phyloP scores from a whole-genome alignment of 306 rosid species.

The Crotalaria pallida region DNA sequence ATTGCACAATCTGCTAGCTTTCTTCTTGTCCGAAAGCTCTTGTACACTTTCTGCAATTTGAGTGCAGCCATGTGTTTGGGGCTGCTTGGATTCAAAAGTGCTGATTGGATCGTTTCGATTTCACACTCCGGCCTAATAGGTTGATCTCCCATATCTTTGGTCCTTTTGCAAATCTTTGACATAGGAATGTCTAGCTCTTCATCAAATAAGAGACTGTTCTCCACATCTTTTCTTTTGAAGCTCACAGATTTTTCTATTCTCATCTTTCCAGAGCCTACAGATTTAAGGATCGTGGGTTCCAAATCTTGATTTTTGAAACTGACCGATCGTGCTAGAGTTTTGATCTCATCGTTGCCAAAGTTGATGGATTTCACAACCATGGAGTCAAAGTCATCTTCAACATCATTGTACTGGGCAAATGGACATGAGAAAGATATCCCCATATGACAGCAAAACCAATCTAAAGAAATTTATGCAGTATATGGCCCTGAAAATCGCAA shows the following conservation, averaged over 20 bases:
- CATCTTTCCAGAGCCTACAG: constrained; percentile 70
- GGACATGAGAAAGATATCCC: constrained; percentile 79
- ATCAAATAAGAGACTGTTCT: constrained; percentile 35
- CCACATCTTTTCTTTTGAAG: constrained; percentile 51
- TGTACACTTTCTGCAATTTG: constrained; percentile 94
- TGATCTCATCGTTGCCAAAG: constrained; percentile 50
- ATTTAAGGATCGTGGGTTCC: constrained; percentile 57
- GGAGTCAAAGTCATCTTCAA: constrained; percentile 59
- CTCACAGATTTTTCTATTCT: constrained; percentile 68
- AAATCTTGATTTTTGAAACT: constrained; percentile 61
- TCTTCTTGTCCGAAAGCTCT: constrained; percentile 95
- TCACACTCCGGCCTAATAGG: constrained; percentile 31
- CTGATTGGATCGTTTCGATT: constrained; percentile 34
- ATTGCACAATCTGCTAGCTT: constrained; percentile 99
- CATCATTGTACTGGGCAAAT: constrained; percentile 48
- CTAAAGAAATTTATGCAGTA: constrained; percentile 18
- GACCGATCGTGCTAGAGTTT: constrained; percentile 58
- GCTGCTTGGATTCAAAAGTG: constrained; percentile 46
- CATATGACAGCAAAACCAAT: constrained; percentile 40
- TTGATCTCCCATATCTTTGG: constrained; percentile 38
- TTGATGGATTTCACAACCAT: constrained; percentile 60
- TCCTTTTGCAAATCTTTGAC: constrained; percentile 26
- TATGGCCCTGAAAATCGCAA: constrained; percentile 36
- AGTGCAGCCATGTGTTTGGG: constrained; percentile 87
- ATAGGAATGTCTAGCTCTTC: constrained; percentile 18